Base-by-base conservation (phyloP, 2,329 filamentous ascomycete species). In the Fusarium humuli region DNA sequence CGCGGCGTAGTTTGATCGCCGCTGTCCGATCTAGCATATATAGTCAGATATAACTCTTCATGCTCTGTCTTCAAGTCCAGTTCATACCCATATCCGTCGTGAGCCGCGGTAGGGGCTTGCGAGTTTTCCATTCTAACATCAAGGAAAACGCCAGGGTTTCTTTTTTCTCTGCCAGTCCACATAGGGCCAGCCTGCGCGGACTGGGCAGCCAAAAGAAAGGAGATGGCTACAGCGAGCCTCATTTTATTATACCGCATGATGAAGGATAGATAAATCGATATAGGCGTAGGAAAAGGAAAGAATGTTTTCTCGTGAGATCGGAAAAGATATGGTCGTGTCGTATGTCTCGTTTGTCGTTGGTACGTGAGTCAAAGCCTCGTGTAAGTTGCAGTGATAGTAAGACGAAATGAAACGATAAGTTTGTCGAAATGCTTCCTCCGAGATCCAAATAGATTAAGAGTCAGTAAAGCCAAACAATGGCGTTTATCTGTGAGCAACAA, bases 121-220 rank as follows among this genome's bases (percentile, higher is more conserved):
- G 65, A 63, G 41, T 58, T 59, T 54, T 63, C 55, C 58, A 68
- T 66, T 40, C 66, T 61, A 25, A 53, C 57, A 44, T 62, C 58
- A 7, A 66, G 61, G 13, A 66, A 74, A 30, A 69, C 68, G 16
- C 34, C 54, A 27, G 70, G 71, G 34, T 58, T 72, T 68, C 73
- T 67, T 56, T 49, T 72, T 48, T 44, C 59, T 65, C 75, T 78
- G 22, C 71, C 70, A 69, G 73, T 76, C 77, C 78, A 75, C 56
- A 73, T 73, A 77, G 77, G 81, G 70, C 79, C 79, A 70, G 79
- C 79, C 77, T 78, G 71, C 25, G 72, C 71, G 58, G 66, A 76
- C 65, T 77, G 74, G 22, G 72, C 67, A 72, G 71, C 59, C 55
- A 77, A 61, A 61, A 80, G 70, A 57, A 78, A 42, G 69, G 61